A percentile compares a stretch with the other conserved stretches of the same genome.
Conservation (phyloP, 352 stramenopile species). For the Globisporangium cystogenes region DNA sequence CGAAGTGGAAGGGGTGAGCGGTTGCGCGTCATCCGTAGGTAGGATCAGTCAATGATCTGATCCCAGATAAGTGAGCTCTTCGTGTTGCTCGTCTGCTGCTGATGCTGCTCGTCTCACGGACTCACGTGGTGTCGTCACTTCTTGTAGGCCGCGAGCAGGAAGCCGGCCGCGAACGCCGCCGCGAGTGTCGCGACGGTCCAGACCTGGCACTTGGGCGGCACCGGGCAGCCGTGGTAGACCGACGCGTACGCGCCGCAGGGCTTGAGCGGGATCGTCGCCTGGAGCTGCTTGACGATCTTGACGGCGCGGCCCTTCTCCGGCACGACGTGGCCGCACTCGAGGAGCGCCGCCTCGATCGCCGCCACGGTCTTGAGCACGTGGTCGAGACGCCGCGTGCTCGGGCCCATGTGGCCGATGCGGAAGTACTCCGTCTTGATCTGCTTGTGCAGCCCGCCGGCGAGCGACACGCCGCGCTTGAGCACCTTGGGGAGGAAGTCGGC, state of each 20-base stretch:
- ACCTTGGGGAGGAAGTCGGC: slow-evolving; percentile 74
- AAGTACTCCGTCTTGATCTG: slow-evolving; percentile 85
- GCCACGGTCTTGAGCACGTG: slow-evolving; percentile 71
- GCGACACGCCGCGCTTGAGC: slow-evolving; percentile 59
- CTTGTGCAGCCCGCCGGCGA: slow-evolving; percentile 70
- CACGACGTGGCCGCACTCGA: slow-evolving; percentile 66
- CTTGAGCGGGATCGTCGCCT: slow-evolving; percentile 41
- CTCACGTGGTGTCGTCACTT: too few relatives aligned
- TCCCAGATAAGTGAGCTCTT: too few relatives aligned
- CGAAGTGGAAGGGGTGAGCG: too few relatives aligned
- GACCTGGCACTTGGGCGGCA: slow-evolving; percentile 65
- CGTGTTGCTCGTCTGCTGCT: too few relatives aligned
- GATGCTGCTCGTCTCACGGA: too few relatives aligned
- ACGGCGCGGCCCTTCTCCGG: slow-evolving; percentile 44
- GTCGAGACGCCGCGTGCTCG: slow-evolving; percentile 65
- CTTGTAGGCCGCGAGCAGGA: slow-evolving; percentile 47
- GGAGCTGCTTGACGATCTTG: slow-evolving; percentile 54
- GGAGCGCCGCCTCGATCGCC: slow-evolving; percentile 62
- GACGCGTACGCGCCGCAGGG: slow-evolving; percentile 33
- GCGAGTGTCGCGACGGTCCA: slow-evolving; percentile 54
- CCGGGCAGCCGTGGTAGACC: slow-evolving; percentile 51
- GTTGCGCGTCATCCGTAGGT: too few relatives aligned
- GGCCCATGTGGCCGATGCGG: slow-evolving; percentile 81
- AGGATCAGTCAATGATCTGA: too few relatives aligned
- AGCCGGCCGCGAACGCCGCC: slow-evolving; percentile 53